phyloP scores from a whole-genome alignment of 768 basidiomycete genomes.

The Panaeolus cyanescens region DNA sequence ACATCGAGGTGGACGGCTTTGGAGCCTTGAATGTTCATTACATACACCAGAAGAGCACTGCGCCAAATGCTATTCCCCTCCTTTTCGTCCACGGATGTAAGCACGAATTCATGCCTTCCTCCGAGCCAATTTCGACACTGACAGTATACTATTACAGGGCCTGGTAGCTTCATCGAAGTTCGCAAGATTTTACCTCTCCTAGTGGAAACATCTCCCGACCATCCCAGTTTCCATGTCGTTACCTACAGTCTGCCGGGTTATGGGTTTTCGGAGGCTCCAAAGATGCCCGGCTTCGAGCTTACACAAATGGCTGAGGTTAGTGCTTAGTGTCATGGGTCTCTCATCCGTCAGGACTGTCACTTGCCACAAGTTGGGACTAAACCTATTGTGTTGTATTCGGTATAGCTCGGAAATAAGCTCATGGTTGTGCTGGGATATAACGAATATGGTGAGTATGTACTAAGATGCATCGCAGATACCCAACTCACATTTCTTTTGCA shows the following conservation, averaged over 20 bases:
- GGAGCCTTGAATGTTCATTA: conserved; percentile 54
- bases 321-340: not conserved
- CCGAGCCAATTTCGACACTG: not conserved
- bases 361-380: not conserved
- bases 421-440: conserved; percentile 51
- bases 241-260: conserved; percentile 59
- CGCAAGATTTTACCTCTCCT: conserved; percentile 59
- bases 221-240: conserved; percentile 66
- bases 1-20: conserved; percentile 49
- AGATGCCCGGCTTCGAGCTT: conserved; percentile 46
- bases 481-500: conserved; percentile 9
- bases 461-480: not conserved
- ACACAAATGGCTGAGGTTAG: conserved; percentile 56
- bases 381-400: too few relatives aligned
- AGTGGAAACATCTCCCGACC: conserved; percentile 37
- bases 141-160: conserved; percentile 40
- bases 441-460: conserved; percentile 42
- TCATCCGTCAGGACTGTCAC: not conserved
- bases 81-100: conserved; percentile 55
- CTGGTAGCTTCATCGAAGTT: conserved; percentile 59
- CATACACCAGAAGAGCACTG: conserved; percentile 51
- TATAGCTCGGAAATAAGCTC: conserved; percentile 46
- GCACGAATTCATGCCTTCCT: conserved; percentile 10
- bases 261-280: conserved; percentile 61
- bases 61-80: conserved; percentile 43